A percentile compares a stretch with the other conserved stretches of the same genome.
These are phyloP conservation scores for Epichloe coenophiala DNA, from an alignment of 2,329 filamentous ascomycete genomes.

Conservation along the genomic window DNA sequence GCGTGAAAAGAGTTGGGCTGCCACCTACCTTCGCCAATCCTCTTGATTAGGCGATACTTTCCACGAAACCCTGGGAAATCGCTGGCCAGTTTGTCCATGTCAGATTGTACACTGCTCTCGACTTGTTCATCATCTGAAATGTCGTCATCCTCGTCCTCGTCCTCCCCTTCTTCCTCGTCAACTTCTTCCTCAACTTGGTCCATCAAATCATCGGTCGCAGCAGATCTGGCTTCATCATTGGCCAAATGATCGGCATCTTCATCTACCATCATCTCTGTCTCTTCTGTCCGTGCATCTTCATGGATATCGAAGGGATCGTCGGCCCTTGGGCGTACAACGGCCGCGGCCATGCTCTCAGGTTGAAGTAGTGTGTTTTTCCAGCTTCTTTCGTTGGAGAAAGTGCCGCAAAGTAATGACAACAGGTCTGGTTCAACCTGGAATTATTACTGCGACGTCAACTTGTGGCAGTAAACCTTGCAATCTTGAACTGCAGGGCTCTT, in stretches of 20 bases:
- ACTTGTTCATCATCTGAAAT: conserved; percentile 49
- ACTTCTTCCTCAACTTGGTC: conserved; percentile 15
- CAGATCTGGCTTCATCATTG: conserved; percentile 13
- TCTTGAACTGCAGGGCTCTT: neutral
- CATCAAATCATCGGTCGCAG: conserved; percentile 12
- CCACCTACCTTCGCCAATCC: conserved; percentile 77
- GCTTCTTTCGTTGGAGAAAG: no score
- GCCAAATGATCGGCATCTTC: conserved; percentile 20
- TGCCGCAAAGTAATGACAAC: no score
- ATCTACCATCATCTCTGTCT: conserved; percentile 36
- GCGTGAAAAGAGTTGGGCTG: neutral
- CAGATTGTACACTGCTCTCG: conserved; percentile 59
- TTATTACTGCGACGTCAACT: neutral
- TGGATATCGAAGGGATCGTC: conserved; percentile 33
- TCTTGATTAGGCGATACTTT: conserved; percentile 82
- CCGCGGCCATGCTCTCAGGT: conserved; percentile 3
- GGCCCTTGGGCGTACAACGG: conserved; percentile 4
- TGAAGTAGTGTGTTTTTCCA: neutral
- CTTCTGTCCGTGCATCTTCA: conserved; percentile 35
- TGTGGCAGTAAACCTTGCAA: neutral
- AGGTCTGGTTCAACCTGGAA: neutral
- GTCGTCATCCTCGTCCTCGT: conserved; percentile 24
- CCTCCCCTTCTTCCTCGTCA: conserved; percentile 18
- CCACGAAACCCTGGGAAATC: conserved; percentile 74
- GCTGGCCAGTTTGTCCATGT: conserved; percentile 74